A percentile compares a stretch with the other conserved stretches of the same genome.
Conservation (phyloP, 768 basidiomycete species). For the Brasilioporus rufonigricans region DNA sequence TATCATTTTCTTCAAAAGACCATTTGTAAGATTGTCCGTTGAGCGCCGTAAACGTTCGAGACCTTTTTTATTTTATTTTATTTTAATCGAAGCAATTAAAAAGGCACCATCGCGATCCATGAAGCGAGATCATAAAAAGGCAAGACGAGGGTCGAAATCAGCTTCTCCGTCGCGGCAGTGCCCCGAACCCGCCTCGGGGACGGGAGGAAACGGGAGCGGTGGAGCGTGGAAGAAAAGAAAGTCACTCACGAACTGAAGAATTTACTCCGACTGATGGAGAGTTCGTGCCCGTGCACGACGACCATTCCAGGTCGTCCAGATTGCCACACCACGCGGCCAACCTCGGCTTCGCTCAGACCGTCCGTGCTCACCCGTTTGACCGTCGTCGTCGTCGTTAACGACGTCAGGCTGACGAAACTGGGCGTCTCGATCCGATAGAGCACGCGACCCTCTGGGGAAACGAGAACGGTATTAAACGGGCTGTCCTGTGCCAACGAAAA, state of each 20-base stretch:
- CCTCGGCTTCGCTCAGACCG: conserved; percentile 23
- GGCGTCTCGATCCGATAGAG: conserved; percentile 33
- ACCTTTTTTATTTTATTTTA: conserved; percentile 12
- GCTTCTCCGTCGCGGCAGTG: not conserved
- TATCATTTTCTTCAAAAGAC: conserved; percentile 32
- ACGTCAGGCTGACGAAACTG: conserved; percentile 7
- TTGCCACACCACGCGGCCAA: conserved; percentile 31
- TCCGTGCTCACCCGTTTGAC: conserved; percentile 25
- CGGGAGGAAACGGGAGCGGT: not conserved
- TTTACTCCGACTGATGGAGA: conserved; percentile 24
- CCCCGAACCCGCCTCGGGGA: not conserved
- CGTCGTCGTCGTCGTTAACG: conserved; percentile 22
- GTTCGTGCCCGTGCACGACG: conserved; percentile 27
- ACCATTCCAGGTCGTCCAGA: conserved; percentile 28
- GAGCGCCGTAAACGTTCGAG: conserved; percentile 33
- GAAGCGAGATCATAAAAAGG: not conserved
- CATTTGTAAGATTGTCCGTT: conserved; percentile 35
- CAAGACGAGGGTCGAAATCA: conserved; percentile 3
- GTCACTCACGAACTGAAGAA: conserved; percentile 35
- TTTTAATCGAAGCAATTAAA: not conserved
- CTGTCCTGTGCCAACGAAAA: conserved; percentile 32
- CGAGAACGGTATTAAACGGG: conserved; percentile 31
- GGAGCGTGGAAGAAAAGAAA: no score
- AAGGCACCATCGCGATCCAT: not conserved
- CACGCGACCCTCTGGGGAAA: conserved; percentile 29